Evolutionary conservation across 768 basidiomycete species (phyloP).

Genomic region (Russula emetica): DNA sequence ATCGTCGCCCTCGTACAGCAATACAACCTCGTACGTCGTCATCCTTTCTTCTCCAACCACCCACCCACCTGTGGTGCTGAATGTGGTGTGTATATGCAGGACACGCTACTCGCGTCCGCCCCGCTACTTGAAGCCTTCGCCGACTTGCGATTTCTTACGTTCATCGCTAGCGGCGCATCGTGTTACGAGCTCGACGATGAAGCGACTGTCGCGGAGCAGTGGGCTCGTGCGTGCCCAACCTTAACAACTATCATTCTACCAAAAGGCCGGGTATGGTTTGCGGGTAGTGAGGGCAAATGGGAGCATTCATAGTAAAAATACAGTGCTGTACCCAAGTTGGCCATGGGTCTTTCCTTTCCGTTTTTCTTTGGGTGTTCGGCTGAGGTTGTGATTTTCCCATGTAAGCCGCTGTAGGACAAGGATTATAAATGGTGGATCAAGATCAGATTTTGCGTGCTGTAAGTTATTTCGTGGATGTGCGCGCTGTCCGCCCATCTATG

Average conservation of each 20-base stretch:
- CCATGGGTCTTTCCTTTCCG: not conserved
- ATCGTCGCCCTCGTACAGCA: constrained; percentile 52
- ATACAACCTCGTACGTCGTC: constrained; percentile 43
- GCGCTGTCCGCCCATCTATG: no score
- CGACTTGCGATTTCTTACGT: constrained; percentile 49
- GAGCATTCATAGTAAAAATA: constrained; percentile 14
- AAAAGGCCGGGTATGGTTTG: constrained; percentile 58
- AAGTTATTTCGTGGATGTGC: no score
- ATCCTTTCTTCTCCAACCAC: not conserved
- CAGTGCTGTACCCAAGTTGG: no score
- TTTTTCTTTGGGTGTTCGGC: not conserved
- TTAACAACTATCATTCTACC: constrained; percentile 62
- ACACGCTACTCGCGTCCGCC: constrained; percentile 41
- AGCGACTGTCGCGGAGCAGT: constrained; percentile 47
- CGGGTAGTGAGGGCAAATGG: constrained; percentile 28
- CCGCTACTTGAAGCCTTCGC: constrained; percentile 41
- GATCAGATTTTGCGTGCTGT: no score
- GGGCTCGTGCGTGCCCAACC: constrained; percentile 57
- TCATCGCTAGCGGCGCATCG: constrained; percentile 46
- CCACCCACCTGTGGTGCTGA: not conserved
- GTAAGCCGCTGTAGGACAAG: no score
- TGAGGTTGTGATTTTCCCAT: no score
- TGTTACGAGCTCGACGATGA: constrained; percentile 38
- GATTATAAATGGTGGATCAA: no score
- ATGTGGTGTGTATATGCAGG: constrained; percentile 32